Base-by-base conservation (phyloP, 2,329 filamentous ascomycete genomes). In the Arthrobotrys megalospora region DNA sequence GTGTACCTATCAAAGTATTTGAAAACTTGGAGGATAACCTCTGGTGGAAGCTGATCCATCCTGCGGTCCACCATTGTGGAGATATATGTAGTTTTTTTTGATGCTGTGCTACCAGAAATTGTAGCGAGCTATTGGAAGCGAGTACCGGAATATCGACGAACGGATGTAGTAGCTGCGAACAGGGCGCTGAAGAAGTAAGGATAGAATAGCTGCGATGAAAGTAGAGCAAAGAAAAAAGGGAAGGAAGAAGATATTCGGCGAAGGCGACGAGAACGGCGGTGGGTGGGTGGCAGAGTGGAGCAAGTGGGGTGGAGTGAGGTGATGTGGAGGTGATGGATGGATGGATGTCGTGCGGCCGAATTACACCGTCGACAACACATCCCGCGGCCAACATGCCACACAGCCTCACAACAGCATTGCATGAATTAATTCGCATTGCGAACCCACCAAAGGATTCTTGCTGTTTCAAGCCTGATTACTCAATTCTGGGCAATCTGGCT, bases 1-100 rank as follows among this genome's bases (percentile, higher is more conserved):
- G 63, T 68, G 24, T 72, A 72, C 14, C 55, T 14, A 12, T 78
- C 75, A 43, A 78, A 72, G 53, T 68, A 64, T 10, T 72, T 68
- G 75, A 67, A 78, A 3, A 71, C 47, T 16, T 78, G 67, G 4
- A 78, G 67, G 36, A 78, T 67, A 16, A 78, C 63, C 50, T 78
- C 75, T 0, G 63, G 52, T 19, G 75, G 75, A n/a, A 78, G 66
- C 11, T 38, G 19, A 12, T 78, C 62, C 34, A 78, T 66, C 5
- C n/a, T 63, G 16, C 8, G 19, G 12, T 14, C 7, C 5, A 3
- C 34, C 52, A 58, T 58, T 19, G n/a, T 58, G 52, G 32, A 14
- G n/a, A 24, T 7, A 43, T 60, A 60, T 60, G 19, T 34, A 19
- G 55, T 36, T 60, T n/a, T 28, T 12, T 14, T 10, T n/a, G n/a